Percentiles rank a stretch among this genome's conserved stretches.
phyloP scores from a whole-genome alignment of 179 eudicot genomes.

The Pouteria campechiana region DNA sequence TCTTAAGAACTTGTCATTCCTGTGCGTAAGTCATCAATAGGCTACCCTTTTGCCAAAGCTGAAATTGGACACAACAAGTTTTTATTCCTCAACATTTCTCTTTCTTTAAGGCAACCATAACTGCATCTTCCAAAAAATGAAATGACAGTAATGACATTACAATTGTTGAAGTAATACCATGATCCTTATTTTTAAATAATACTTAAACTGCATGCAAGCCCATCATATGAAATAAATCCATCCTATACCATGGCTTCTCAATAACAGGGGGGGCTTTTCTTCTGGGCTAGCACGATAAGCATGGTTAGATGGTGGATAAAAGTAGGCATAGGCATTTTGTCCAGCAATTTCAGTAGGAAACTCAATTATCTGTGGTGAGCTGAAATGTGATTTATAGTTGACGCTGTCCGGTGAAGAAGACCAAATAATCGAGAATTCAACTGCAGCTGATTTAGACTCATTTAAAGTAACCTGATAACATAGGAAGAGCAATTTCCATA shows the following conservation, averaged over 20 bases:
- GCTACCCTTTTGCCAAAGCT: too few relatives aligned
- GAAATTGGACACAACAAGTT: too few relatives aligned
- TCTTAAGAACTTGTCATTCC: too few relatives aligned
- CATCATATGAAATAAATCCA: slow-evolving; percentile 5
- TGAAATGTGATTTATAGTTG: slow-evolving; percentile 52
- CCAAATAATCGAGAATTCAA: slow-evolving; percentile 58
- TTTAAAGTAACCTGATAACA: slow-evolving; percentile 59
- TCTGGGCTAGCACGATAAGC: slow-evolving; percentile 43
- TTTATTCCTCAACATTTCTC: too few relatives aligned
- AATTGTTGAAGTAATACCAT: too few relatives aligned
- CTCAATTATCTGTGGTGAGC: slow-evolving; percentile 79
- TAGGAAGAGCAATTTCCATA: neutral
- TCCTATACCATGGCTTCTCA: slow-evolving; percentile 78
- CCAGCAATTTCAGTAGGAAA: slow-evolving; percentile 88
- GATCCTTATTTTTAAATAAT: too few relatives aligned
- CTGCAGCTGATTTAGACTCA: slow-evolving; percentile 45
- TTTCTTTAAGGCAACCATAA: too few relatives aligned
- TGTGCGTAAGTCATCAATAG: too few relatives aligned
- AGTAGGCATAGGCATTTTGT: slow-evolving; percentile 81
- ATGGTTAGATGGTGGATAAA: slow-evolving; percentile 86
- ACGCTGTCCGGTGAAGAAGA: slow-evolving; percentile 71
- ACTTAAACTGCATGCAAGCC: too few relatives aligned
- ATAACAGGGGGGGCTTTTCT: slow-evolving; percentile 83
- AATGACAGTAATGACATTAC: too few relatives aligned
- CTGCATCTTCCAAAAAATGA: too few relatives aligned